Base-by-base conservation (phyloP, 805 yeast genomes). In the Naumovozyma baii region DNA sequence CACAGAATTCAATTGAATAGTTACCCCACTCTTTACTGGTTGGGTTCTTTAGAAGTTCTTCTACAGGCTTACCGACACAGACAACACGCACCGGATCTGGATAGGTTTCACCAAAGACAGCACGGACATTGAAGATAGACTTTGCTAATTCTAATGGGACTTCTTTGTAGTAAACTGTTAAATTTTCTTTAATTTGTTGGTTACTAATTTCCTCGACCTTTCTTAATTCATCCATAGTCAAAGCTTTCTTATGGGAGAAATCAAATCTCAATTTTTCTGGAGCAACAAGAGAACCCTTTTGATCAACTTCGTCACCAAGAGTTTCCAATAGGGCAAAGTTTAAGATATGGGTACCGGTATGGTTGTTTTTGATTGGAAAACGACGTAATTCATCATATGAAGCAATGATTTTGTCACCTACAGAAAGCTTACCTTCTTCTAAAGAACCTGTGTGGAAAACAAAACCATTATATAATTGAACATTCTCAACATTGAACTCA, bases 61-160 rank as follows among this genome's bases (percentile, higher is more conserved):
- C 87, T 33, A 92, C 87, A 35, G 95, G 79, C 31, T 75, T 81
- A 57, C 99, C 99, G 56, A 92, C 83, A 22, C 95, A 84, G 36
- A 92, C 96, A 51, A 92, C 98, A 62, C 98, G 80, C 17, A 92
- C 99, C 30, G 98, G 99, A 59, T 92, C 96, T 33, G 99, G 99
- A 59, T 92, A 92, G 3, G 95, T 86, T 70, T 92, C 99, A 57
- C 98, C 98, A 55, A 92, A 92, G 32, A 92, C 98, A 41, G 98
- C 98, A 67, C 98, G 84, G 35, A 92, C 78, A 22, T 96, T 94
- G 49, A 64, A 67, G 51, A 92, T 88, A 36, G 73, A 66, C 54
- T 74, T 78, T 31, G 97, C 98, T 43, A 65, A 57, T 16, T 69
- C 73, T 47, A 92, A 72, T 8, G 82, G 67, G 43, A 90, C 95